These are phyloP conservation scores for Malbranchea zuffiana DNA, from an alignment of 2,329 filamentous ascomycete species.

Conservation along the genomic window DNA sequence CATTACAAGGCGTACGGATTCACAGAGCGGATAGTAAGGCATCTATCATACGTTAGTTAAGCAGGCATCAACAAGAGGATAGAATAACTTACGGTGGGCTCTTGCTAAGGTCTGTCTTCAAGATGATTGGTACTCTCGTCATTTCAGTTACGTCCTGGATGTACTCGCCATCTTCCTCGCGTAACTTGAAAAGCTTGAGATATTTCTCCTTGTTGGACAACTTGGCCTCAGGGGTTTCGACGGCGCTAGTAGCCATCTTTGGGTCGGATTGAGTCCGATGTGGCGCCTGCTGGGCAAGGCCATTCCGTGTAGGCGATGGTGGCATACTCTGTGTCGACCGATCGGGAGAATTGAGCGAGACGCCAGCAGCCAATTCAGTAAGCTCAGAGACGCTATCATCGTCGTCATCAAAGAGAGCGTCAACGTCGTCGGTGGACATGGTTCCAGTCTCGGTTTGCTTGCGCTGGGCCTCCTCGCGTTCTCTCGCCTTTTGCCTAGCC, in stretches of 20 bases:
- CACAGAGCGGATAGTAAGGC: conserved; percentile 41
- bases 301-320: conserved; percentile 72
- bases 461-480: conserved; percentile 80
- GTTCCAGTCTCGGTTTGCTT: conserved; percentile 92
- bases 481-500: conserved; percentile 68
- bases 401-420: conserved; percentile 92
- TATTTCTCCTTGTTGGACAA: conserved; percentile 95
- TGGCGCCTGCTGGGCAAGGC: conserved; percentile 55
- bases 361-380: conserved; percentile 83
- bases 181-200: conserved; percentile 72
- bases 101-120: conserved; percentile 97
- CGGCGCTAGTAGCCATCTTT: conserved; percentile 60
- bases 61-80: neutral
- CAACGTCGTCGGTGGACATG: conserved; percentile 83
- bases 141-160: conserved; percentile 98
- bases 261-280: conserved; percentile 89
- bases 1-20: conserved; percentile 42
- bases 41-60: conserved; percentile 23
- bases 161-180: conserved; percentile 88
- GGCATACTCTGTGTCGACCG: conserved; percentile 92
- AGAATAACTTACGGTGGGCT: conserved; percentile 82
- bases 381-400: conserved; percentile 79
- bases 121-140: conserved; percentile 90
- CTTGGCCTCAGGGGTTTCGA: conserved; percentile 65
- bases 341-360: conserved; percentile 63